A percentile compares a stretch with the other conserved stretches of the same genome.
These are phyloP conservation scores for Trichopus zeylanicus DNA, from an alignment of 116 monocot species.

Conservation along the genomic window DNA sequence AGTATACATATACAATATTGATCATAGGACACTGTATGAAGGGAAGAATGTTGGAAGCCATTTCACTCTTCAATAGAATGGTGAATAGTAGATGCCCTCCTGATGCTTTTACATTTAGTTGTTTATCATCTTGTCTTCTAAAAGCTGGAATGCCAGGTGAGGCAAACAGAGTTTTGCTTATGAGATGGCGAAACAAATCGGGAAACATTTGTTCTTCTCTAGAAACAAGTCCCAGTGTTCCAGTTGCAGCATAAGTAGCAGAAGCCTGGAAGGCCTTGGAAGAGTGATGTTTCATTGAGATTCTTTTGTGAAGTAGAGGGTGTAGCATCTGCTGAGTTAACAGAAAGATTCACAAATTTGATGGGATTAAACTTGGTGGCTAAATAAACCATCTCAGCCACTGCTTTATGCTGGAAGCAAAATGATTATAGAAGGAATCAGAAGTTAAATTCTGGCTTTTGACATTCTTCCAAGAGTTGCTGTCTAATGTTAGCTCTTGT, in stretches of 20 bases:
- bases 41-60: constrained; percentile 64
- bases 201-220: constrained; percentile 5
- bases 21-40: constrained; percentile 90
- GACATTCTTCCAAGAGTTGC: not conserved
- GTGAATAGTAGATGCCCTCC: constrained; percentile 33
- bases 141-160: constrained; percentile 79
- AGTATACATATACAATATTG: constrained; percentile 68
- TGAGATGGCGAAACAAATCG: constrained; percentile 8
- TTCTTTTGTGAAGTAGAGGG: not conserved
- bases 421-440: not conserved
- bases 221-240: constrained; percentile 14
- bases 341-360: not conserved
- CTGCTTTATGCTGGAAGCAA: not conserved
- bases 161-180: constrained; percentile 30
- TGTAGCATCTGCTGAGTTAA: not conserved
- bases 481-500: not conserved
- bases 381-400: not conserved
- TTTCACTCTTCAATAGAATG: constrained; percentile 58
- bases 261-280: too few relatives aligned
- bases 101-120: constrained; percentile 38
- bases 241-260: constrained; percentile 27
- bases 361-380: not conserved
- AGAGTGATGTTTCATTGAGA: too few relatives aligned
- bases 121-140: constrained; percentile 50
- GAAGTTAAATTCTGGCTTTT: not conserved